Base-by-base conservation (phyloP, 352 stramenopile genomes). In the Globisporangium ultimum region DNA sequence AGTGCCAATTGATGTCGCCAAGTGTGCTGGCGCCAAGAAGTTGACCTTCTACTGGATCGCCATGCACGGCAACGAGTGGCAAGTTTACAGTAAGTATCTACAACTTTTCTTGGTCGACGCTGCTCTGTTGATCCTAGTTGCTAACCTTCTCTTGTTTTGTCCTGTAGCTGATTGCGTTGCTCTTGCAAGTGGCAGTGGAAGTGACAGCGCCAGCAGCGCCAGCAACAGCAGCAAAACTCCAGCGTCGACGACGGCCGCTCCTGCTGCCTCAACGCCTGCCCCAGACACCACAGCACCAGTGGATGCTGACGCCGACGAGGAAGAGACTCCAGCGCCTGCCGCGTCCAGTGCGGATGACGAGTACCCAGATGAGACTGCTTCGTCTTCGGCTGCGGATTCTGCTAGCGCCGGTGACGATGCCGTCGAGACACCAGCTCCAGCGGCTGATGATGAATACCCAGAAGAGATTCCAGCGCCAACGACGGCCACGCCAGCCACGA, bases 41-140 rank as follows among this genome's bases (percentile, higher is more conserved):
- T 43, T 80, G 28, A 72, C 64, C 10, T 73, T 71, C 53, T 71
- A 74, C 36, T 83, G 74, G 74, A 24, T 83, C 14, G 74, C 74
- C 8, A 40, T 84, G 54, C 74, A 84, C 57, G 65, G 67, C 24
- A 63, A 64, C 17, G 66, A 68, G 3, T 84, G 74, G 74, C 74
- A 83, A 52, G 56, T 75, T 9, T 82, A 82, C 55, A 64, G 62
- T 12, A 74, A 75, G 21, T 80, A 69, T 38, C 64, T 42, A 7
- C 38, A 36, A 10, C 28, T 36, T 11, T 11, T 36, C 7, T 36
- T 36, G 28, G 5, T 36, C 28, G 1, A 10, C 8, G 28, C 28
- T 5, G 9, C 28, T 36, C 9, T 11, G 28, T 36, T 36, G 4
- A 36, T 36, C 28, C 3, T 11, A 11, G 28, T 8, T 10, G 28